phyloP scores from a whole-genome alignment of 441 rosid genomes.

The Omphalea diandra region DNA sequence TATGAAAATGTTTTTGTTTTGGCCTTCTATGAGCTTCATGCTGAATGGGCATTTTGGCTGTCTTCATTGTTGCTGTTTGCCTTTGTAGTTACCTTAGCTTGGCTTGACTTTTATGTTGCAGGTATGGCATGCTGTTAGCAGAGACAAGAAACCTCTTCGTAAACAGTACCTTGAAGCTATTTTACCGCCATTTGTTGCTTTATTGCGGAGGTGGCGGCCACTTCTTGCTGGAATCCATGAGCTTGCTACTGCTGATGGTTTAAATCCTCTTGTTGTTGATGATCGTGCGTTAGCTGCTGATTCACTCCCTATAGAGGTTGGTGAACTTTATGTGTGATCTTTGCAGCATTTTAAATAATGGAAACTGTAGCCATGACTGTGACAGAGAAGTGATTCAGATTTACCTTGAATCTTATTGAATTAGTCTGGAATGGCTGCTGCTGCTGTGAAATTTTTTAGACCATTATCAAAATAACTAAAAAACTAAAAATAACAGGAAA shows the following conservation, averaged over 20 bases:
- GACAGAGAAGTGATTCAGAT: no score
- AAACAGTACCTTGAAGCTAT: constrained; percentile 94
- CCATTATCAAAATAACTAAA: no score
- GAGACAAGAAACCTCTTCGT: constrained; percentile 82
- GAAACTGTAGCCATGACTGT: no score
- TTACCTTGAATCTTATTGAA: no score
- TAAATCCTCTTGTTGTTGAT: constrained; percentile 93
- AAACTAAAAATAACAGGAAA: no score
- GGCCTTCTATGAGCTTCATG: constrained; percentile 23
- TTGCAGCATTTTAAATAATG: no score
- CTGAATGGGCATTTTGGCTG: constrained; percentile 13
- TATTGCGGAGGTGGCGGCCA: constrained; percentile 98
- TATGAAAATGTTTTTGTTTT: no score
- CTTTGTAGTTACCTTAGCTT: constrained; percentile 26
- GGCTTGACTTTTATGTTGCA: constrained; percentile 35
- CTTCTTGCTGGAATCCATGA: constrained; percentile 98
- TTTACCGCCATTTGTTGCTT: constrained; percentile 96
- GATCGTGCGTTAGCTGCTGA: constrained; percentile 98
- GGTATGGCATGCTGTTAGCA: constrained; percentile 98
- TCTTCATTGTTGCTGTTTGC: constrained; percentile 22
- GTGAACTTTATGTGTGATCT: constrained; percentile 23
- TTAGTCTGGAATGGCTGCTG: no score
- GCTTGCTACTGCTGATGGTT: constrained; percentile 96
- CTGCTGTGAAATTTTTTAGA: no score
- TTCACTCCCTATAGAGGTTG: constrained; percentile 90